Base-by-base conservation (phyloP, 352 stramenopile genomes). In the Phytophthora quininea region DNA sequence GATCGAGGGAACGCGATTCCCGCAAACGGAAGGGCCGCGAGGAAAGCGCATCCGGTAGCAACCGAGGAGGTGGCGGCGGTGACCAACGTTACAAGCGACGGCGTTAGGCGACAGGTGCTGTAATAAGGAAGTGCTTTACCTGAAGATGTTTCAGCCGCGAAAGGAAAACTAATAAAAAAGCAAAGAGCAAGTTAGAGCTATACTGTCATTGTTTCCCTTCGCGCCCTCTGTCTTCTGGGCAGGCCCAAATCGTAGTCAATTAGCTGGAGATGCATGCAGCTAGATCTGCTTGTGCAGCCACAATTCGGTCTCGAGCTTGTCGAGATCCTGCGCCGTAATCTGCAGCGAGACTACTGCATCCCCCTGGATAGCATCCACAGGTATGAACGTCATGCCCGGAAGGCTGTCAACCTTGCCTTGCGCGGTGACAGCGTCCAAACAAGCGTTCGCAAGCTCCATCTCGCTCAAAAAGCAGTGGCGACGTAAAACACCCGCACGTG, bases 231-330 rank as follows among this genome's bases (percentile, higher is more conserved):
- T 24, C 19, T 24, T 24, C 19, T 0, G 19, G 19, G 19, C 19
- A 24, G 19, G 19, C 19, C 19, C 19, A 24, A 24, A 24, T 49
- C 40, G 29, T 33, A 48, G 48, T 66, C 29, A 37, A 58, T 42
- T 53, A n/a, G n/a, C n/a, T n/a, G n/a, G n/a, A n/a, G n/a, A n/a
- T 58, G 32, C 38, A 27, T 59, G 38, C 33, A 5, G 32, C n/a
- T 87, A 95, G 45, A 89, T 82, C 58, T 94, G 80, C 48, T 88
- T 86, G 45, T 80, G 80, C 51, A 96, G 69, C 88, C 88, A 96
- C 19, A 96, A 68, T 58, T 96, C 86, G 5, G 88, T 94, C 61
- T 96, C 88, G 4, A 96, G 57, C 52, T 89, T 90, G 37, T 96
- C 88, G 24, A 93, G 57, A 54, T 96, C 86, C 55, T 93, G 84